Evolutionary conservation across 176 grass and related monocot genomes (phyloP).

Genomic region (Otatea glauca): DNA sequence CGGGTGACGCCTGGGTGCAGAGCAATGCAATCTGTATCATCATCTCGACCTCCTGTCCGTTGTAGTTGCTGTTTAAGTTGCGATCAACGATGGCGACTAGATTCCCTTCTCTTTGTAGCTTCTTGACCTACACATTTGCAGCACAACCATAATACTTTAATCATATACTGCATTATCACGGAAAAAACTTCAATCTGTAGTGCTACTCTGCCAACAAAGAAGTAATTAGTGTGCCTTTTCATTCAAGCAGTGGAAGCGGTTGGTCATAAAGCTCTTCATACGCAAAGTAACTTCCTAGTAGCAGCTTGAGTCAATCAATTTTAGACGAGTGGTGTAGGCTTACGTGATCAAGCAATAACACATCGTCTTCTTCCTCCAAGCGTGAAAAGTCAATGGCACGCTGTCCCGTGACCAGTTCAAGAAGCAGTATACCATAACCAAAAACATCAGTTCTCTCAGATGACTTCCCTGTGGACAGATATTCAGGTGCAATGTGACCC

Average conservation of each 20-base stretch:
- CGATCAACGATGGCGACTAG: slow-evolving; percentile 70
- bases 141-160: neutral
- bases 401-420: slow-evolving; percentile 92
- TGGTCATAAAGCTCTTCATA: neutral
- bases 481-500: slow-evolving; percentile 98
- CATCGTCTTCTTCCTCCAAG: slow-evolving; percentile 96
- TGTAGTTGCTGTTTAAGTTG: slow-evolving; percentile 63
- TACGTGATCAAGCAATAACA: slow-evolving; percentile 95
- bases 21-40: slow-evolving; percentile 93
- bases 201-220: neutral
- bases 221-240: neutral
- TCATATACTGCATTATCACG: neutral
- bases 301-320: neutral
- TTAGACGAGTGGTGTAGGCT: slow-evolving; percentile 18
- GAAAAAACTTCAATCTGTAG: neutral
- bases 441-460: slow-evolving; percentile 97
- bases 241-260: neutral
- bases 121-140: slow-evolving; percentile 73
- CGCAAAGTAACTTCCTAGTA: neutral
- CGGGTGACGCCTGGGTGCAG: slow-evolving; percentile 84
- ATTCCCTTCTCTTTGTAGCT: slow-evolving; percentile 78
- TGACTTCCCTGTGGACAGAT: slow-evolving; percentile 92
- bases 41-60: slow-evolving; percentile 78
- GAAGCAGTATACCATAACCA: slow-evolving; percentile 95
- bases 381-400: slow-evolving; percentile 94